phyloP scores from a whole-genome alignment of 495 filamentous ascomycete species.

The Cryomyces antarcticus region DNA sequence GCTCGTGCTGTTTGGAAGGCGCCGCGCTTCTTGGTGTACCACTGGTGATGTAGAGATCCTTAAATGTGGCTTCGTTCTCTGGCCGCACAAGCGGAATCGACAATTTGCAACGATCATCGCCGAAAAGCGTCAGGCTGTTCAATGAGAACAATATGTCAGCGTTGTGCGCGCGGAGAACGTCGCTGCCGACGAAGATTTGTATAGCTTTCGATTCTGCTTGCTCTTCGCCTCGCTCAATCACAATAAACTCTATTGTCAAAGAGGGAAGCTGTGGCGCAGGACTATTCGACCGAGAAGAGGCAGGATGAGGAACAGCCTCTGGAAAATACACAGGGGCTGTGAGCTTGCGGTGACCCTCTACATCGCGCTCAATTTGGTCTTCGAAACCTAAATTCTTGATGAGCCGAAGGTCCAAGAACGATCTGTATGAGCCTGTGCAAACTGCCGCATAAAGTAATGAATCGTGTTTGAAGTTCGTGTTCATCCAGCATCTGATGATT shows the following conservation, averaged over 20 bases:
- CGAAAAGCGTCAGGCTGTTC: constrained; percentile 67
- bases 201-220: constrained; percentile 18
- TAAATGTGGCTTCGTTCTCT: constrained; percentile 70
- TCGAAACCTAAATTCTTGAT: constrained; percentile 50
- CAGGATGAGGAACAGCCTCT: constrained; percentile 64
- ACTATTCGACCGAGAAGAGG: constrained; percentile 51
- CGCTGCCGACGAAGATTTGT: constrained; percentile 28
- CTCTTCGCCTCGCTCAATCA: constrained; percentile 32
- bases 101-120: constrained; percentile 73
- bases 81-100: constrained; percentile 82
- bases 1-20: not conserved
- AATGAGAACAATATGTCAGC: constrained; percentile 86
- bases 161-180: constrained; percentile 66
- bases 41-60: constrained; percentile 43
- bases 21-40: not conserved
- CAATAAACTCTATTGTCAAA: constrained; percentile 55
- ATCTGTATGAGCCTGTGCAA: constrained; percentile 80
- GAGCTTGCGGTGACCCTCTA: constrained; percentile 42
- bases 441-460: constrained; percentile 77
- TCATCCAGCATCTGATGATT: constrained; percentile 91
- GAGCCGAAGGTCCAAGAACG: constrained; percentile 50
- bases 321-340: constrained; percentile 70
- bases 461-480: constrained; percentile 64
- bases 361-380: constrained; percentile 40
- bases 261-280: constrained; percentile 63